Conservation (phyloP, 345 rosid genomes). For the Gynandropsis gynandra region DNA sequence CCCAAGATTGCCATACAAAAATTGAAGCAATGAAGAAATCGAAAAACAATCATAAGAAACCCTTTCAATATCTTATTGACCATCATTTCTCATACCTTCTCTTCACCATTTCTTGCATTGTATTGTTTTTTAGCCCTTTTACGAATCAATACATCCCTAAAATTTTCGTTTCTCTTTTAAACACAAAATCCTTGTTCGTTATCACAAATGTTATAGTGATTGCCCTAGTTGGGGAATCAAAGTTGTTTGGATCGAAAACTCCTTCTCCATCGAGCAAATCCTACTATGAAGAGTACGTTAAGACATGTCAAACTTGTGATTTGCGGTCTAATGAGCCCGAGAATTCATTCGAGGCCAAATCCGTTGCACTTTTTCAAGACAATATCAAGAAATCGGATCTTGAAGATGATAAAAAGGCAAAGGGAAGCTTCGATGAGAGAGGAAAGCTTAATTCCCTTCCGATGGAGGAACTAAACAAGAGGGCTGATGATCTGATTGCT, state of each 20-base stretch:
- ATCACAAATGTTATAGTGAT: constrained; percentile 49
- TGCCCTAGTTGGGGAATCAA: constrained; percentile 44
- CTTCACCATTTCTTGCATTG: constrained; percentile 25
- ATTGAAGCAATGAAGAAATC: constrained; percentile 29
- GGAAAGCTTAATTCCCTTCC: constrained; percentile 24
- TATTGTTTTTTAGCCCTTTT: constrained; percentile 34
- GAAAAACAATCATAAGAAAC: constrained; percentile 13
- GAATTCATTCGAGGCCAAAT: constrained; percentile 9
- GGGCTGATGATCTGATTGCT: constrained; percentile 66
- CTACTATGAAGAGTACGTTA: constrained; percentile 33
- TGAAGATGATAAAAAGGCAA: constrained; percentile 5
- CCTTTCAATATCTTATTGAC: constrained; percentile 24
- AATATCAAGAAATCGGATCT: background rate
- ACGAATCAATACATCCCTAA: constrained; percentile 39
- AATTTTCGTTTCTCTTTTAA: constrained; percentile 19
- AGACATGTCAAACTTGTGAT: constrained; percentile 22
- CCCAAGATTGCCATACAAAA: constrained; percentile 22
- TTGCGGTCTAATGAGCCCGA: constrained; percentile 4
- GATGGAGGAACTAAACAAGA: constrained; percentile 45
- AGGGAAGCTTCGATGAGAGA: constrained; percentile 4
- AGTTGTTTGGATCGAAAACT: constrained; percentile 32
- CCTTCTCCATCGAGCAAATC: constrained; percentile 21
- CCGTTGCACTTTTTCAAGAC: constrained; percentile 14
- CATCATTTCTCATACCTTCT: constrained; percentile 21
- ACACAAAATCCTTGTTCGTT: constrained; percentile 40